Evolutionary conservation across 257 asterid species (phyloP).

Genomic region (Thymus mandschuricus): DNA sequence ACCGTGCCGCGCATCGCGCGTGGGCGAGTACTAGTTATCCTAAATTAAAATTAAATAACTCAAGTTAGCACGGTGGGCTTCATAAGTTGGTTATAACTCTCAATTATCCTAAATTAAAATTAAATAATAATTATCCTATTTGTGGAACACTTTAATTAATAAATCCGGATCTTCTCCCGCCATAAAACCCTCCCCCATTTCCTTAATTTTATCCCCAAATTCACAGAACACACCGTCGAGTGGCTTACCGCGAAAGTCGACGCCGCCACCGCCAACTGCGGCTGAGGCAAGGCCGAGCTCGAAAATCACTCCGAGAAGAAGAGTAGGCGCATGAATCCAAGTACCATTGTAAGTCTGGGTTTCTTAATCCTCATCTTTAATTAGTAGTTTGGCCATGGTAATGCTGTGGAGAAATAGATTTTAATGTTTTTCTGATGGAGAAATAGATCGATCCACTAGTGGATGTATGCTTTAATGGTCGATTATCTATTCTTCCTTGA

Average conservation of each 20-base stretch:
- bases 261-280: conserved; percentile 84
- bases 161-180: no score
- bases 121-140: no score
- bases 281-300: conserved; percentile 83
- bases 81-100: no score
- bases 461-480: not conserved
- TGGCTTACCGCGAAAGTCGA: conserved; percentile 69
- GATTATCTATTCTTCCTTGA: not conserved
- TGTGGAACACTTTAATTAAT: no score
- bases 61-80: no score
- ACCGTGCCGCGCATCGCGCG: no score
- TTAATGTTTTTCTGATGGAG: not conserved
- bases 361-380: not conserved
- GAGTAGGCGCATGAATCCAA: conserved; percentile 66
- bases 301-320: conserved; percentile 65
- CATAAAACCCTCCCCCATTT: no score
- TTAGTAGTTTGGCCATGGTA: not conserved
- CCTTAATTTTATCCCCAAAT: conserved; percentile 43
- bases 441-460: no score
- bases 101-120: no score
- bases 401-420: no score
- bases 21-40: no score
- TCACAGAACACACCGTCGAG: conserved; percentile 93
- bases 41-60: no score
- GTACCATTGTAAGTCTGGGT: conserved; percentile 73